Evolutionary conservation across 179 eudicot species (phyloP).

Genomic region (Beta lomatogona): DNA sequence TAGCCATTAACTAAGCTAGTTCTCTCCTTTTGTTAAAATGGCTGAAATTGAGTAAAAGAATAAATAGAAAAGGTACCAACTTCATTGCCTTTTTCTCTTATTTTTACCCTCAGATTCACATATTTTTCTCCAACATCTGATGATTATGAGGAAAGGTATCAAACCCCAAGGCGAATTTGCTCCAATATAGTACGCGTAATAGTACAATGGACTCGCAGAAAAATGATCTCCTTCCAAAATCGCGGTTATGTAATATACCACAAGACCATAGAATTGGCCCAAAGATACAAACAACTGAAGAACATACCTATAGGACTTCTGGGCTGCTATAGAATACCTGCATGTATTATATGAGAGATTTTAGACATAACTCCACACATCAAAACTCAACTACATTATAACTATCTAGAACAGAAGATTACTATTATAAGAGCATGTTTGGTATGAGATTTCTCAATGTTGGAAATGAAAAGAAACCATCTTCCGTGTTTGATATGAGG

Average conservation of each 20-base stretch:
- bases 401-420: no score
- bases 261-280: conserved; percentile 86
- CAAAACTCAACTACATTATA: background rate
- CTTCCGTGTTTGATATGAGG: no score
- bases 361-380: background rate
- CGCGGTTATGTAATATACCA: conserved; percentile 71
- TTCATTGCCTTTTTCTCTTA: conserved; percentile 55
- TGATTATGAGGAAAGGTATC: conserved; percentile 62
- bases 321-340: conserved; percentile 86
- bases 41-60: background rate
- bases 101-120: conserved; percentile 56
- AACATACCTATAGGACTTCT: conserved; percentile 69
- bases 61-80: background rate
- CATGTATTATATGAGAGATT: conserved; percentile 13
- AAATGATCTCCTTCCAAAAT: conserved; percentile 78
- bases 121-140: conserved; percentile 82
- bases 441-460: no score
- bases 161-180: conserved; percentile 76
- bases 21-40: no score
- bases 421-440: no score
- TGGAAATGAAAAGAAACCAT: no score
- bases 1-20: no score
- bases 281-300: conserved; percentile 77
- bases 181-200: conserved; percentile 67
- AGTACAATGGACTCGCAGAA: conserved; percentile 48